Evolutionary conservation across 139 green algal genomes (phyloP).

Genomic region (Chlorella ohadii): DNA sequence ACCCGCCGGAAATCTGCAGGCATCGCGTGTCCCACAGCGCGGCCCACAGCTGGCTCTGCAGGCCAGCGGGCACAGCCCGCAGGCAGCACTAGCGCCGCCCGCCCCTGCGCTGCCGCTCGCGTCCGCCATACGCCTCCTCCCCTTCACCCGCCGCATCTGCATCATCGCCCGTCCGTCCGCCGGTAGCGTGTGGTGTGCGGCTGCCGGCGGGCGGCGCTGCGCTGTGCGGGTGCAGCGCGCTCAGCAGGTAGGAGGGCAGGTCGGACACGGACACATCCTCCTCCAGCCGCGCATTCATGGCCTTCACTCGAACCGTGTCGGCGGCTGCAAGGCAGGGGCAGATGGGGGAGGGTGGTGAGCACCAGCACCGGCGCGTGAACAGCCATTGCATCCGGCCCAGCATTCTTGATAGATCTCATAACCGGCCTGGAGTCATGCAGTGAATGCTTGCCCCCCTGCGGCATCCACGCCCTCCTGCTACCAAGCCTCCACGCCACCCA

Average conservation of each 20-base stretch:
- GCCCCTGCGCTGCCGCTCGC: conserved; percentile 15
- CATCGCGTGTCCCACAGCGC: no score
- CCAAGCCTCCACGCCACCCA: not conserved
- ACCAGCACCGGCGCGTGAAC: no score
- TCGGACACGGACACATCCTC: conserved; percentile 60
- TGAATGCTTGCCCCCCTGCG: no score
- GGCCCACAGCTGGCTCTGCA: no score
- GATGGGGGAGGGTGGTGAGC: not conserved
- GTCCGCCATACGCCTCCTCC: conserved; percentile 21
- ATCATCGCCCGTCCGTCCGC: not conserved
- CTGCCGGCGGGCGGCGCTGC: not conserved
- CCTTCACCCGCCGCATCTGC: not conserved
- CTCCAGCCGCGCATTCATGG: conserved; percentile 56
- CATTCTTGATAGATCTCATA: no score
- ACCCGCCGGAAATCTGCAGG: not conserved
- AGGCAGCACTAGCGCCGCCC: not conserved
- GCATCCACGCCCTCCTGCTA: no score
- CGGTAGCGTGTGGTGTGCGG: not conserved
- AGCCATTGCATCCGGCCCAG: no score
- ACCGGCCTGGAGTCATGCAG: no score
- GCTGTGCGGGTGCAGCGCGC: conserved; percentile 33
- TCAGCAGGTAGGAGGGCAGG: conserved; percentile 51
- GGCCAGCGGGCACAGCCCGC: not conserved
- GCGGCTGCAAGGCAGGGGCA: conserved; percentile 1
- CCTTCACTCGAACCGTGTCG: conserved; percentile 65